These are phyloP conservation scores for Tylopilus microsporus DNA, from an alignment of 1,284 basidiomycete genomes.

Conservation along the genomic window DNA sequence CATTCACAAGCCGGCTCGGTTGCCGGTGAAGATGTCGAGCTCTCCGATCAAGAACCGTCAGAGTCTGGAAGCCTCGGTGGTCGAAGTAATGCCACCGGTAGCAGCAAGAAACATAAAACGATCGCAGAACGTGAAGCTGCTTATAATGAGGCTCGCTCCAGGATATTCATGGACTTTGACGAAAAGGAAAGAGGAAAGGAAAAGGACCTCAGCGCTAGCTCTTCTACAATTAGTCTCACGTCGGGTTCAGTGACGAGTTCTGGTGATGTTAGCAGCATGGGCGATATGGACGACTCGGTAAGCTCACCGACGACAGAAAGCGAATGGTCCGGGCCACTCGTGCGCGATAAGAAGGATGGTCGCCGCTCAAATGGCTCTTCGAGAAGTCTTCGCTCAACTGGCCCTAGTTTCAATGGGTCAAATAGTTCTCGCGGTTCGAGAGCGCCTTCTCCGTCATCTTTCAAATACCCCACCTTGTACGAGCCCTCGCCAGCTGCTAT, in stretches of 20 bases:
- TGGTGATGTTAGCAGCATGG: slow-evolving; percentile 51
- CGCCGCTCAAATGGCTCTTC: slow-evolving; percentile 51
- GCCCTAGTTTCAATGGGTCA: slow-evolving; percentile 50
- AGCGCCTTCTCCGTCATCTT: slow-evolving; percentile 63
- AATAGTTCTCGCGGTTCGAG: slow-evolving; percentile 63
- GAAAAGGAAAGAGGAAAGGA: slow-evolving; percentile 71
- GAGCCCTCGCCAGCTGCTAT: slow-evolving; percentile 48
- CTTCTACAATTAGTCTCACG: slow-evolving; percentile 63
- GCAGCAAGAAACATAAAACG: slow-evolving; percentile 63
- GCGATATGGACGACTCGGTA: slow-evolving; percentile 60
- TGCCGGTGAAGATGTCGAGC: slow-evolving; percentile 65
- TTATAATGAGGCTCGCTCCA: slow-evolving; percentile 74
- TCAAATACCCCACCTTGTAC: slow-evolving; percentile 65
- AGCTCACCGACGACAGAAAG: slow-evolving; percentile 73
- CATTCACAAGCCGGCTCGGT: slow-evolving; percentile 64
- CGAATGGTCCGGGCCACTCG: slow-evolving; percentile 66
- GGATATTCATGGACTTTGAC: slow-evolving; percentile 77
- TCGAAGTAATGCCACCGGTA: slow-evolving; percentile 56
- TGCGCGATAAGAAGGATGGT: slow-evolving; percentile 49
- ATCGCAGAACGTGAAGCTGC: slow-evolving; percentile 78
- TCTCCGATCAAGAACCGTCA: slow-evolving; percentile 71
- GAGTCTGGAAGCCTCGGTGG: slow-evolving; percentile 71
- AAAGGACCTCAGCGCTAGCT: slow-evolving; percentile 69
- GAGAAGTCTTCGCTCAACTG: slow-evolving; percentile 52
- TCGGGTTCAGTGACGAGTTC: slow-evolving; percentile 60